A percentile compares a stretch with the other conserved stretches of the same genome.
These are phyloP conservation scores for Aspergillus hiratsukae DNA, from an alignment of 2,329 filamentous ascomycete species.

Conservation along the genomic window DNA sequence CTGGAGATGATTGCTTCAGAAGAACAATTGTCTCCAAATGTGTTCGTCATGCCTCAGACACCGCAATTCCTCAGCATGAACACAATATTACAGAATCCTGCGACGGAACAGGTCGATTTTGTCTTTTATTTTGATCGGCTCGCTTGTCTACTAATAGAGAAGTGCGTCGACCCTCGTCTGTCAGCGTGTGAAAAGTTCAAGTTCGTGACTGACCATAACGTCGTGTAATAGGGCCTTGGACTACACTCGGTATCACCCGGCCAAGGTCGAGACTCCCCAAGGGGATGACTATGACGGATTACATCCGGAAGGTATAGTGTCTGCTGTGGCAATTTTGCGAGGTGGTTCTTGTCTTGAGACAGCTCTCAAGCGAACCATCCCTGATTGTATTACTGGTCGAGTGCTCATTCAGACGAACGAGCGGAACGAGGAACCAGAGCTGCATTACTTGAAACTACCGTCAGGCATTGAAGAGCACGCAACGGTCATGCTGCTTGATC, in stretches of 20 bases:
- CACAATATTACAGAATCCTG: constrained; percentile 79
- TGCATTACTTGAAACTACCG: constrained; percentile 83
- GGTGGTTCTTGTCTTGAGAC: constrained; percentile 86
- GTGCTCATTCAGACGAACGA: constrained; percentile 86
- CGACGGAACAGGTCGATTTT: constrained; percentile 80
- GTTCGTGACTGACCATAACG: constrained; percentile 1
- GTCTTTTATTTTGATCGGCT: constrained; percentile 96
- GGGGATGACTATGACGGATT: constrained; percentile 68
- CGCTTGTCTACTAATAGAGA: constrained; percentile 77
- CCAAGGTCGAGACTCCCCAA: constrained; percentile 65
- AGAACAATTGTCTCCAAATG: constrained; percentile 68
- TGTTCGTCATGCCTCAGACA: constrained; percentile 69
- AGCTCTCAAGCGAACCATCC: constrained; percentile 82
- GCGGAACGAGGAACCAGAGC: constrained; percentile 80
- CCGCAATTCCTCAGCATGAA: constrained; percentile 82
- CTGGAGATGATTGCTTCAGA: constrained; percentile 69
- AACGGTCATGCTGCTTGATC: constrained; percentile 80
- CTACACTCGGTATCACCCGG: constrained; percentile 64
- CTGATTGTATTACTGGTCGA: constrained; percentile 84
- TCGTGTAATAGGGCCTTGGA: constrained; percentile 62
- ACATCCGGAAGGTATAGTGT: constrained; percentile 65
- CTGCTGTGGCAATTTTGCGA: constrained; percentile 81
- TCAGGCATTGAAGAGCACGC: constrained; percentile 68
- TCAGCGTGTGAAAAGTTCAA: neutral
- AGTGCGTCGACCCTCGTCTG: constrained; percentile 26